phyloP scores from a whole-genome alignment of 164 flowering plant genomes.

The Piper betle region DNA sequence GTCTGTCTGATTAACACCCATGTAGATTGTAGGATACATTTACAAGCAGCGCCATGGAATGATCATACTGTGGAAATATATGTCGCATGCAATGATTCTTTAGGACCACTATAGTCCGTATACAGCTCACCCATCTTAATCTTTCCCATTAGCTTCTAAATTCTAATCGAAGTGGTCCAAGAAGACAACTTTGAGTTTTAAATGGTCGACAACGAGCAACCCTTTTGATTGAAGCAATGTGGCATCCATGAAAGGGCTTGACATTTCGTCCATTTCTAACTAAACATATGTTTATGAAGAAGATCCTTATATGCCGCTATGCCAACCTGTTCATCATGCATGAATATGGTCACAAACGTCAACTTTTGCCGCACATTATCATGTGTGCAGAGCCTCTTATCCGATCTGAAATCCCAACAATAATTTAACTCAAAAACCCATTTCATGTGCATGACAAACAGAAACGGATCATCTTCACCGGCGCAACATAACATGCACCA shows the following conservation, averaged over 20 bases:
- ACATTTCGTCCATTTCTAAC: too few species aligned
- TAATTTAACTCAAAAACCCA: background rate
- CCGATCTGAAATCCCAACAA: background rate
- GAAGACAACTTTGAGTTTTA: background rate
- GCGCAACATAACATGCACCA: background rate
- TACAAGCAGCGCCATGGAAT: too few species aligned
- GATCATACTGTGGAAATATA: too few species aligned
- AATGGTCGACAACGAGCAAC: background rate
- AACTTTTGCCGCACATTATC: background rate
- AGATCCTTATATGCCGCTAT: too few species aligned
- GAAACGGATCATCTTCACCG: background rate
- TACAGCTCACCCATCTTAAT: background rate
- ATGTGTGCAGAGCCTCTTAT: background rate
- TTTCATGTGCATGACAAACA: too few species aligned
- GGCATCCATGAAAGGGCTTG: too few species aligned
- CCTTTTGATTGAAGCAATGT: background rate
- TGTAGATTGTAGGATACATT: too few species aligned
- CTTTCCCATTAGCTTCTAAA: background rate
- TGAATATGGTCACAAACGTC: too few species aligned
- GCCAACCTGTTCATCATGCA: too few species aligned
- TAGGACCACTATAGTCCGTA: background rate
- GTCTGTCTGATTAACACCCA: too few species aligned
- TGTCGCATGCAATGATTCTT: background rate
- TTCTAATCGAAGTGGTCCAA: background rate
- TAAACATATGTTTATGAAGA: too few species aligned